phyloP scores from a whole-genome alignment of 306 rosid species.

The Fragaria ananassa region DNA sequence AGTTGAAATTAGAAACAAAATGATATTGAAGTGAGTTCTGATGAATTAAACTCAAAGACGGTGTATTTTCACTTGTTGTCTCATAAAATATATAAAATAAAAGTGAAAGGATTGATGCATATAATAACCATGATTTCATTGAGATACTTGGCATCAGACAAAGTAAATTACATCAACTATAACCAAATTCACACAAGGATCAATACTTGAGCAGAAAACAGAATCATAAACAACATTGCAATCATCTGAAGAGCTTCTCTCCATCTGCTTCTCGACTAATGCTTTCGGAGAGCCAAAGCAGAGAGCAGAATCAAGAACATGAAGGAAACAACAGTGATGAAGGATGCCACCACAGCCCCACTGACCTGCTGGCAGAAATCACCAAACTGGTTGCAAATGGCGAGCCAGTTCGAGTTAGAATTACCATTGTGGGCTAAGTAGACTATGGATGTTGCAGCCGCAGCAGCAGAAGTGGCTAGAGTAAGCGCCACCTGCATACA shows the following conservation, averaged over 20 bases:
- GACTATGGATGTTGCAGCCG: conserved; percentile 72
- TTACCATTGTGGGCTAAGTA: conserved; percentile 86
- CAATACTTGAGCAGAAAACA: not conserved
- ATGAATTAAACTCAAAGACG: too few relatives aligned
- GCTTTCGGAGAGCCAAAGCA: conserved; percentile 55
- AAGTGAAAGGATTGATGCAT: not conserved
- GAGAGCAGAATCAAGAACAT: conserved; percentile 54
- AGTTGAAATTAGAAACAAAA: too few relatives aligned
- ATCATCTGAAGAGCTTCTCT: not conserved
- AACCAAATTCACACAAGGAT: conserved; percentile 11
- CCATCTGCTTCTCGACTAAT: not conserved
- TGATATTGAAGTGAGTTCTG: too few relatives aligned
- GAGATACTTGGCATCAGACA: not conserved
- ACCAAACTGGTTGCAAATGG: conserved; percentile 76
- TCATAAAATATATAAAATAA: too few relatives aligned
- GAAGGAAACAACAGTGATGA: conserved; percentile 44
- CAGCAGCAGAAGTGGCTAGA: conserved; percentile 56
- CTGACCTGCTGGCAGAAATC: conserved; percentile 64
- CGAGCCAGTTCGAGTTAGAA: conserved; percentile 71
- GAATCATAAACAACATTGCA: not conserved
- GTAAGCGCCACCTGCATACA: conserved; percentile 60
- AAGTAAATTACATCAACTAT: conserved; percentile 3
- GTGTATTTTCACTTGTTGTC: too few relatives aligned
- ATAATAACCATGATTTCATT: conserved; percentile 4
- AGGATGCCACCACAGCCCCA: conserved; percentile 64